Percentiles rank a stretch among this genome's conserved stretches.
phyloP scores from a whole-genome alignment of 1,284 basidiomycete genomes.

The Cryptococcus sp. region DNA sequence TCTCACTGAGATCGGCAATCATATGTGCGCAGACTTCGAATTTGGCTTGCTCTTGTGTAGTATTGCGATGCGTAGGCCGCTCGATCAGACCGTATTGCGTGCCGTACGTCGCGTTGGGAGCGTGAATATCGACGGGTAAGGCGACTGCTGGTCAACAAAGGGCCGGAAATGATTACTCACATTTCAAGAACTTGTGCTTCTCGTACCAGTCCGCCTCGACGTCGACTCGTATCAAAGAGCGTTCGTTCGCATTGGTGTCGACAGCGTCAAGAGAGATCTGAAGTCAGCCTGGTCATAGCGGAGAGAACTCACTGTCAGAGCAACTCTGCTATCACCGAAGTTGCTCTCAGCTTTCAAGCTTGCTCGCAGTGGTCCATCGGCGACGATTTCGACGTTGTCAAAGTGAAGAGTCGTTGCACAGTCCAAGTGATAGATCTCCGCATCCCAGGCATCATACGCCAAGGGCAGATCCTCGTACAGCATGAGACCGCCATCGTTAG shows the following conservation, averaged over 20 bases:
- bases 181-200: slow-evolving; percentile 16
- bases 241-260: not conserved
- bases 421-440: slow-evolving; percentile 78
- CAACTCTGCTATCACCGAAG: slow-evolving; percentile 74
- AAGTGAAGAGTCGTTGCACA: slow-evolving; percentile 73
- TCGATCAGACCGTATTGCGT: slow-evolving; percentile 88
- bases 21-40: slow-evolving; percentile 79
- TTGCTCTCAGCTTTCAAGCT: slow-evolving; percentile 70
- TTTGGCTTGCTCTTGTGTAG: slow-evolving; percentile 63
- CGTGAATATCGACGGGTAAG: slow-evolving; percentile 64
- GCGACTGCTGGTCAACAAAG: slow-evolving; percentile 35
- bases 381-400: slow-evolving; percentile 63
- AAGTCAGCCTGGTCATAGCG: slow-evolving; percentile 67
- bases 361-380: slow-evolving; percentile 75
- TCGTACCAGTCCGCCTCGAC: slow-evolving; percentile 35
- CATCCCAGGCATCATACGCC: slow-evolving; percentile 61
- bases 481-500: slow-evolving; percentile 77
- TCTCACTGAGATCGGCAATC: slow-evolving; percentile 57
- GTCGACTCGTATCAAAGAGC: slow-evolving; percentile 8
- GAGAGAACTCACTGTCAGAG: slow-evolving; percentile 5
- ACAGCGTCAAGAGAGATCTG: slow-evolving; percentile 38
- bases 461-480: slow-evolving; percentile 75
- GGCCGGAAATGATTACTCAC: not conserved
- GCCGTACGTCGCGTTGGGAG: slow-evolving; percentile 82
- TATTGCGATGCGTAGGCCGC: slow-evolving; percentile 91